Evolutionary conservation across 2,329 filamentous ascomycete species (phyloP).

Genomic region (Tolypocladium capitatum): DNA sequence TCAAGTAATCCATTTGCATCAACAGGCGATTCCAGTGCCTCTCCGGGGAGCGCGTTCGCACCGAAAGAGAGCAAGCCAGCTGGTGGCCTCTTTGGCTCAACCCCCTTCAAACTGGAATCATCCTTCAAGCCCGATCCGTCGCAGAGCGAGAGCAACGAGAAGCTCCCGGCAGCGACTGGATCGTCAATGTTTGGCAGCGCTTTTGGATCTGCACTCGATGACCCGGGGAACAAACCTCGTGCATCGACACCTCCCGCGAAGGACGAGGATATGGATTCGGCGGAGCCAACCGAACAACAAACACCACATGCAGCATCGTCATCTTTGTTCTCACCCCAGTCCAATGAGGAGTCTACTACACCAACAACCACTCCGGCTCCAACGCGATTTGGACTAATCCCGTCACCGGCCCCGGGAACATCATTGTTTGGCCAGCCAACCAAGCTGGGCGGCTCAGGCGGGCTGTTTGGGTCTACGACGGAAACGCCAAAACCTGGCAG

Average conservation of each 20-base stretch:
- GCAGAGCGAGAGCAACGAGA: constrained; percentile 44
- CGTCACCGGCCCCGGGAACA: constrained; percentile 18
- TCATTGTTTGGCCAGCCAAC: constrained; percentile 22
- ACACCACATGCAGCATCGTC: constrained; percentile 24
- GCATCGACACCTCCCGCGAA: constrained; percentile 23
- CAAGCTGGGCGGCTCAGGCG: constrained; percentile 10
- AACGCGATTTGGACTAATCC: constrained; percentile 28
- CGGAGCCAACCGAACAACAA: constrained; percentile 19
- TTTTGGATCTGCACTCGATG: constrained; percentile 46
- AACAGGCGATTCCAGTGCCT: constrained; percentile 4
- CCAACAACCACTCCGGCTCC: constrained; percentile 39
- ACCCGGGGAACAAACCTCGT: constrained; percentile 25
- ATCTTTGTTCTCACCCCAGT: constrained; percentile 14
- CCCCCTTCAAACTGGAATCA: constrained; percentile 52
- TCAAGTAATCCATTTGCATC: constrained; percentile 18
- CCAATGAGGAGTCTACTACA: constrained; percentile 26
- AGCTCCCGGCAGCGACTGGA: constrained; percentile 25
- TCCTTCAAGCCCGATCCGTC: constrained; percentile 54
- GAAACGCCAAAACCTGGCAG: constrained; percentile 11
- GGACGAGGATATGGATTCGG: constrained; percentile 40
- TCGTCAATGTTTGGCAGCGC: constrained; percentile 45
- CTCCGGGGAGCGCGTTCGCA: constrained; percentile 14
- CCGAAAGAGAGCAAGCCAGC: constrained; percentile 15
- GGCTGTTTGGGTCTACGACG: constrained; percentile 17
- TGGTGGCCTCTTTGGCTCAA: constrained; percentile 30